These are phyloP conservation scores for Solanum ossicruentum DNA, from an alignment of 257 asterid species.

Conservation along the genomic window DNA sequence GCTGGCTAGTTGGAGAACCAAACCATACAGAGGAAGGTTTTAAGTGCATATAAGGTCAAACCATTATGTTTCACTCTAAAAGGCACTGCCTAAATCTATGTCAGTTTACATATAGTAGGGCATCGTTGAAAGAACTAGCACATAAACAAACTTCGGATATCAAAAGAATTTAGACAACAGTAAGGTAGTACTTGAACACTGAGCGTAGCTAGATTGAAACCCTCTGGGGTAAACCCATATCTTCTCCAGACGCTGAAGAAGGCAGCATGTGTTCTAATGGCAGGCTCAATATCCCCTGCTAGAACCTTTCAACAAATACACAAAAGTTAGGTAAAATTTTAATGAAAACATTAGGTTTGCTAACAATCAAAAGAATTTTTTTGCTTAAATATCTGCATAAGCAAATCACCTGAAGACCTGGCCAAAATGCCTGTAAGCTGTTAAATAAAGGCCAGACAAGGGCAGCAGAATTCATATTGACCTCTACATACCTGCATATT, in stretches of 20 bases:
- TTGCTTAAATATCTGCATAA: neutral
- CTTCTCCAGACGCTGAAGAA: slow-evolving; percentile 94
- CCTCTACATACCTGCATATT: slow-evolving; percentile 82
- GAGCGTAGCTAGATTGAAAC: slow-evolving; percentile 88
- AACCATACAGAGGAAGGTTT: neutral
- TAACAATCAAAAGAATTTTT: neutral
- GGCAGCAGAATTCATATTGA: slow-evolving; percentile 94
- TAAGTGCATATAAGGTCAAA: neutral
- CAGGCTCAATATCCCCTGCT: slow-evolving; percentile 97
- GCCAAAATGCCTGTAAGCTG: slow-evolving; percentile 99
- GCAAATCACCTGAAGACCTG: slow-evolving; percentile 85
- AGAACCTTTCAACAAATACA: slow-evolving; percentile 57
- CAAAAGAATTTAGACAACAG: slow-evolving; percentile 5
- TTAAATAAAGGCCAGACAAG: slow-evolving; percentile 97
- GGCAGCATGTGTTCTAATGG: slow-evolving; percentile 87
- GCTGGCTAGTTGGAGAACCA: neutral
- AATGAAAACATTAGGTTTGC: neutral
- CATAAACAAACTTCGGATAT: neutral
- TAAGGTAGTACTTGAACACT: slow-evolving; percentile 58
- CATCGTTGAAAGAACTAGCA: neutral
- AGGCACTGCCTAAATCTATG: neutral
- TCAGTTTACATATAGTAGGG: neutral
- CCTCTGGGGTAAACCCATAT: slow-evolving; percentile 98
- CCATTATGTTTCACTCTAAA: neutral
- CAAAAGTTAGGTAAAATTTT: slow-evolving; percentile 6